Percentiles rank a stretch among this genome's conserved stretches.
phyloP scores from a whole-genome alignment of 371 early-diverging fungal species.

The Lichtheimia hyalospora region DNA sequence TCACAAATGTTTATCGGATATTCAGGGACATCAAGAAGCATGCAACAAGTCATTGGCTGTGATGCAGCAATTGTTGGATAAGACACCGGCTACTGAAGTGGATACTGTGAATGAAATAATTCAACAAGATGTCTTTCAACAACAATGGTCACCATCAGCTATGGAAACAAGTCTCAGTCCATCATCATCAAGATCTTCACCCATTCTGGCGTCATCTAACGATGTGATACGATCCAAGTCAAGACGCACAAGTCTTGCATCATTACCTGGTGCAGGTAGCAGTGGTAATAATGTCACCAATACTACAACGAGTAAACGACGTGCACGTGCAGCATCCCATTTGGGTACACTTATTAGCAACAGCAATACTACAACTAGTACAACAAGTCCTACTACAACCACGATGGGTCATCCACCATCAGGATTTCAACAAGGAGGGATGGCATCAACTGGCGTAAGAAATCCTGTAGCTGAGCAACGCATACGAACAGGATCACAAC shows the following conservation, averaged over 20 bases:
- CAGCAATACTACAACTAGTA: background rate
- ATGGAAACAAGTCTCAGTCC: slow-evolving; percentile 5
- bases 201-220: background rate
- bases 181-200: slow-evolving; percentile 8
- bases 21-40: slow-evolving; percentile 11
- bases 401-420: background rate
- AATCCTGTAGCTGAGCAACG: slow-evolving; percentile 2
- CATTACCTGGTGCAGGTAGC: background rate
- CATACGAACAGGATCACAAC: slow-evolving; percentile 13
- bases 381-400: background rate
- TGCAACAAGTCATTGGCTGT: slow-evolving; percentile 13
- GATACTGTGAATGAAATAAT: background rate
- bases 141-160: slow-evolving; percentile 4
- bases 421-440: background rate
- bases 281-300: background rate
- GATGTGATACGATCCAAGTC: slow-evolving; percentile 10
- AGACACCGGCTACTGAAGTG: slow-evolving; percentile 21
- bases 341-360: background rate
- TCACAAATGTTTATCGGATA: slow-evolving; percentile 14
- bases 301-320: slow-evolving; percentile 8
- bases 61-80: slow-evolving; percentile 14
- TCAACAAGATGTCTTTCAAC: background rate
- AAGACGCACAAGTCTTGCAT: slow-evolving; percentile 9
- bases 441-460: background rate
- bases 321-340: slow-evolving; percentile 9